phyloP scores from a whole-genome alignment of 1,284 basidiomycete species.

The Pholiota adiposa region DNA sequence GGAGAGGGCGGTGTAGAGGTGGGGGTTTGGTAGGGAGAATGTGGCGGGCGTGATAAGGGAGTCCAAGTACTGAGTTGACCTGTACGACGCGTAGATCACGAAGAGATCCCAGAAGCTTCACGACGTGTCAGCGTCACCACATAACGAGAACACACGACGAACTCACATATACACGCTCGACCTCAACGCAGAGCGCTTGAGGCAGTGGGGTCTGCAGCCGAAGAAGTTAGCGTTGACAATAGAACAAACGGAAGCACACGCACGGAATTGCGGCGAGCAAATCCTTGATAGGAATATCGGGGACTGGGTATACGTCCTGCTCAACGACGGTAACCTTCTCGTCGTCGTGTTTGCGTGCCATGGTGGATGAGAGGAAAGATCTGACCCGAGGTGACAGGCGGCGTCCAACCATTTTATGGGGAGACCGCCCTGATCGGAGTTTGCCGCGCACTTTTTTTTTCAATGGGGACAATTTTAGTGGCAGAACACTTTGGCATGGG shows the following conservation, averaged over 20 bases:
- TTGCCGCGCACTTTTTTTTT: slow-evolving; percentile 29
- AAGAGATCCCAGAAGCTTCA: slow-evolving; percentile 75
- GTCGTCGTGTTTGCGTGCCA: slow-evolving; percentile 38
- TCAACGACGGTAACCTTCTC: slow-evolving; percentile 47
- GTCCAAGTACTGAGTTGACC: slow-evolving; percentile 74
- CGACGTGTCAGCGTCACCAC: slow-evolving; percentile 14
- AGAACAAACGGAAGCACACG: slow-evolving; percentile 31
- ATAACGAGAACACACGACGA: background rate
- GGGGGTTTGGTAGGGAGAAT: slow-evolving; percentile 49
- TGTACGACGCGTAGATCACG: slow-evolving; percentile 74
- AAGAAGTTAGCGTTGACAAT: slow-evolving; percentile 8
- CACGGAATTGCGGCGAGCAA: slow-evolving; percentile 89
- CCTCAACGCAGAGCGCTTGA: slow-evolving; percentile 86
- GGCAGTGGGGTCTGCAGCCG: slow-evolving; percentile 81
- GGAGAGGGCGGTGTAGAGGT: slow-evolving; percentile 66
- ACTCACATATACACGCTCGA: slow-evolving; percentile 85
- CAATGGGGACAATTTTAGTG: slow-evolving; percentile 20
- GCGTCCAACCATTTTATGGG: slow-evolving; percentile 31
- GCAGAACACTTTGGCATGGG: slow-evolving; percentile 15
- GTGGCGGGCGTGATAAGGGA: slow-evolving; percentile 32
- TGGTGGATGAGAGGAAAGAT: slow-evolving; percentile 24
- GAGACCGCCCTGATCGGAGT: slow-evolving; percentile 28
- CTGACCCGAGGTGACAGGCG: slow-evolving; percentile 7
- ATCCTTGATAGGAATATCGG: slow-evolving; percentile 86
- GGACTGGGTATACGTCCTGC: slow-evolving; percentile 72